Conservation (phyloP, 495 filamentous ascomycete genomes). For the Daldinia caldariorum region DNA sequence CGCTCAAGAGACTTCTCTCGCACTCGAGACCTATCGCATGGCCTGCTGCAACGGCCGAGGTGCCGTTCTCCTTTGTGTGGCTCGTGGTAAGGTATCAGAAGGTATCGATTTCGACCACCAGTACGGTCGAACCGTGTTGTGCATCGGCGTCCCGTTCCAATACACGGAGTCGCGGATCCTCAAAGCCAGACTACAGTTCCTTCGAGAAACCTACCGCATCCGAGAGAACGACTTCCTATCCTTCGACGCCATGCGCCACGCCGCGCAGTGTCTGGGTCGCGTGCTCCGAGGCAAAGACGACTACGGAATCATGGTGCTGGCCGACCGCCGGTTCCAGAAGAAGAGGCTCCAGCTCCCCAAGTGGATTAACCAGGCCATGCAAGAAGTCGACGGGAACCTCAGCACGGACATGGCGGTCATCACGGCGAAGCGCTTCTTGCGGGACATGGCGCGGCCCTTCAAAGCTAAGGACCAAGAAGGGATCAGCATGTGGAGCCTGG, state of each 20-base stretch:
- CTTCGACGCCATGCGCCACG: slow-evolving; percentile 99
- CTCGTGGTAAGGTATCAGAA: slow-evolving; percentile 95
- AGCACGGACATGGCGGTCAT: slow-evolving; percentile 96
- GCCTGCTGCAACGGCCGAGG: slow-evolving; percentile 97
- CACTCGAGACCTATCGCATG: slow-evolving; percentile 95
- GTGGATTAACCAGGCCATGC: slow-evolving; percentile 92
- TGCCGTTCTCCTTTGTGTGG: slow-evolving; percentile 91
- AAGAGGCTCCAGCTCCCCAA: slow-evolving; percentile 92
- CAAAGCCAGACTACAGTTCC: slow-evolving; percentile 94
- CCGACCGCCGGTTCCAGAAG: slow-evolving; percentile 88
- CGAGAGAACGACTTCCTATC: slow-evolving; percentile 97
- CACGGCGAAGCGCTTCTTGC: slow-evolving; percentile 86
- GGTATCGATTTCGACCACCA: slow-evolving; percentile 99
- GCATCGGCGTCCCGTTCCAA: slow-evolving; percentile 97
- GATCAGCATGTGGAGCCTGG: slow-evolving; percentile 87
- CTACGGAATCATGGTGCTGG: slow-evolving; percentile 98
- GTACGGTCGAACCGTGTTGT: slow-evolving; percentile 95
- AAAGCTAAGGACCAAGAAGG: slow-evolving; percentile 84
- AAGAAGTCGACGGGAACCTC: slow-evolving; percentile 84
- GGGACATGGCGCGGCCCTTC: slow-evolving; percentile 91
- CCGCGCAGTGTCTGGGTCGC: slow-evolving; percentile 94
- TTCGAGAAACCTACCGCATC: slow-evolving; percentile 96
- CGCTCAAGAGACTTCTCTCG: slow-evolving; percentile 94
- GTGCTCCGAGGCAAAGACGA: slow-evolving; percentile 97
- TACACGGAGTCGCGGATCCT: slow-evolving; percentile 98